Evolutionary conservation across 2,329 filamentous ascomycete genomes (phyloP).

Genomic region (Scytalidium lignicola): DNA sequence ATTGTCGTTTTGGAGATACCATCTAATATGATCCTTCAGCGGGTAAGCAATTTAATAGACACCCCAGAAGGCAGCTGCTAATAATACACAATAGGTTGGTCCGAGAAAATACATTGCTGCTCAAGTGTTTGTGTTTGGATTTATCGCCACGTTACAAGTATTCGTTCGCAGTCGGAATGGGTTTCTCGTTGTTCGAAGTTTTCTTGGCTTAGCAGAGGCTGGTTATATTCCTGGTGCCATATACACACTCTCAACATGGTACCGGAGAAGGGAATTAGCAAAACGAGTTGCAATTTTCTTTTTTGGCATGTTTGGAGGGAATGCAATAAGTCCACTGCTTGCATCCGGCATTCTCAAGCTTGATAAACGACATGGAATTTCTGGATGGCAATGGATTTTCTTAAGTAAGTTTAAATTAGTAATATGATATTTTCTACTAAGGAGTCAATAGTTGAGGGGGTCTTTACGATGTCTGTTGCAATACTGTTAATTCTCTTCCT

Average conservation of each 20-base stretch:
- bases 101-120: slow-evolving; percentile 25
- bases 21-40: slow-evolving; percentile 27
- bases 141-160: slow-evolving; percentile 27
- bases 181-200: slow-evolving; percentile 41
- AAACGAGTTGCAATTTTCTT: slow-evolving; percentile 57
- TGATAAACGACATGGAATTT: slow-evolving; percentile 5
- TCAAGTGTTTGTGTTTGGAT: slow-evolving; percentile 30
- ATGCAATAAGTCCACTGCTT: slow-evolving; percentile 57
- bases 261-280: slow-evolving; percentile 52
- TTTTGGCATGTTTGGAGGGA: slow-evolving; percentile 51
- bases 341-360: slow-evolving; percentile 34
- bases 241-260: slow-evolving; percentile 60
- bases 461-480: slow-evolving; percentile 26
- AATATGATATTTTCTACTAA: slow-evolving; percentile 26
- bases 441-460: slow-evolving; percentile 22
- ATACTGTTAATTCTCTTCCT: slow-evolving; percentile 35
- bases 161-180: slow-evolving; percentile 39
- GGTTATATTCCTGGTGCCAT: slow-evolving; percentile 50
- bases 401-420: slow-evolving; percentile 26
- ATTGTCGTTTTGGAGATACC: slow-evolving; percentile 30
- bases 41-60: not conserved
- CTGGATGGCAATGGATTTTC: slow-evolving; percentile 17
- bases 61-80: not conserved
- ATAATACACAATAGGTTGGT: slow-evolving; percentile 13
- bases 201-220: slow-evolving; percentile 47